phyloP scores from a whole-genome alignment of 768 basidiomycete species.

The Pleurotus giganteus region DNA sequence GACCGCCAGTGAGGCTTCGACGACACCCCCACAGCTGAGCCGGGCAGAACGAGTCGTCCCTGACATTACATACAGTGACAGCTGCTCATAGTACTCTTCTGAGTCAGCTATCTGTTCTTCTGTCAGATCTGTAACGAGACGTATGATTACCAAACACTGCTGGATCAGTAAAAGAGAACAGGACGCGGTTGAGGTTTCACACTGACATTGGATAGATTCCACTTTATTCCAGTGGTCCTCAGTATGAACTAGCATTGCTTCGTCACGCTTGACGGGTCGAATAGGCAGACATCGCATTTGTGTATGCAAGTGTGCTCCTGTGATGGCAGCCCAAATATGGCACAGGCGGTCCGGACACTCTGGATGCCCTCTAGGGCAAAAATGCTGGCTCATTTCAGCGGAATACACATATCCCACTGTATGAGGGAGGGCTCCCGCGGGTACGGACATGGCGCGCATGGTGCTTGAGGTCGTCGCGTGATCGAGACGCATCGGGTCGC shows the following conservation, averaged over 20 bases:
- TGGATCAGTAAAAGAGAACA: background rate
- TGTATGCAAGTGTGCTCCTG: constrained; percentile 52
- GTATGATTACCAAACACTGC: constrained; percentile 9
- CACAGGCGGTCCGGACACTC: constrained; percentile 87
- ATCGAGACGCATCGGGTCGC: background rate
- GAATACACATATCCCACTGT: constrained; percentile 88
- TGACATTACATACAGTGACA: constrained; percentile 90
- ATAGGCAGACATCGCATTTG: constrained; percentile 81
- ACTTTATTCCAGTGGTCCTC: constrained; percentile 93
- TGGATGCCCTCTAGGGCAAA: constrained; percentile 51
- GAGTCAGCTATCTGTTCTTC: constrained; percentile 74
- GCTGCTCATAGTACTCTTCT: constrained; percentile 80
- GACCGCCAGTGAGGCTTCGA: constrained; percentile 86
- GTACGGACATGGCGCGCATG: constrained; percentile 42
- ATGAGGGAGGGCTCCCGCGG: constrained; percentile 33
- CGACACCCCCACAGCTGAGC: constrained; percentile 91
- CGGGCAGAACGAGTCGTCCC: constrained; percentile 83
- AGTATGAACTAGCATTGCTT: constrained; percentile 87
- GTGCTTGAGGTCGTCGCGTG: constrained; percentile 1
- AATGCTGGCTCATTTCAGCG: constrained; percentile 82
- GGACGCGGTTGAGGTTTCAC: background rate
- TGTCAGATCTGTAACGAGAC: constrained; percentile 56
- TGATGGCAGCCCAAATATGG: constrained; percentile 67
- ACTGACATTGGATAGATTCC: constrained; percentile 74
- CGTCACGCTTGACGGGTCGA: constrained; percentile 68